These are phyloP conservation scores for Delphinella strobiligena DNA, from an alignment of 2,329 filamentous ascomycete species.

Conservation along the genomic window DNA sequence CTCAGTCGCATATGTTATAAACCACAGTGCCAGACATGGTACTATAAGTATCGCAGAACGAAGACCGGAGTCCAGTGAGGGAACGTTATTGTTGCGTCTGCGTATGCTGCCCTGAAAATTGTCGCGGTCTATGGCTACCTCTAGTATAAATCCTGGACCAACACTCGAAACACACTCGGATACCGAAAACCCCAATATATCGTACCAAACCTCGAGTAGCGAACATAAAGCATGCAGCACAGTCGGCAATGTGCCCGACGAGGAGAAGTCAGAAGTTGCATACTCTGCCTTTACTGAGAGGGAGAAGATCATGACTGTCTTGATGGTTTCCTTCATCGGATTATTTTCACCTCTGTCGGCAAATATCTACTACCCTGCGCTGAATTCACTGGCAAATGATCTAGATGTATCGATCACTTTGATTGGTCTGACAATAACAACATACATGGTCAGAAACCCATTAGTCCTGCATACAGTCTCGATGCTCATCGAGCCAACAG, in stretches of 20 bases:
- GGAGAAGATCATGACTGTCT: conserved; percentile 17
- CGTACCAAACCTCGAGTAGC: background rate
- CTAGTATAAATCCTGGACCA: too few relatives aligned
- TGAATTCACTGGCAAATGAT: conserved; percentile 37
- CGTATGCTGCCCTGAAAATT: too few relatives aligned
- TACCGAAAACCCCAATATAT: background rate
- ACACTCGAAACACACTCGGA: background rate
- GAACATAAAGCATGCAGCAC: background rate
- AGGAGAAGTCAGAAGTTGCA: conserved; percentile 12
- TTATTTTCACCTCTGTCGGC: conserved; percentile 19
- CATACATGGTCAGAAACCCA: conserved; percentile 37
- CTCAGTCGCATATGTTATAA: background rate
- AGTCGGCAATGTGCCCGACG: background rate
- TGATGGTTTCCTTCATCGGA: conserved; percentile 16
- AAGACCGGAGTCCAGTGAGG: too few relatives aligned
- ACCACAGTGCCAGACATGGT: background rate
- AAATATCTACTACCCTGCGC: conserved; percentile 44
- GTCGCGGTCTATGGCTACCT: too few relatives aligned
- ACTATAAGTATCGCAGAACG: background rate
- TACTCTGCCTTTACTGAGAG: conserved; percentile 16
- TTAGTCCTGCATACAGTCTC: conserved; percentile 11
- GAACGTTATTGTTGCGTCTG: too few relatives aligned
- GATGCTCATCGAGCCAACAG: conserved; percentile 13
- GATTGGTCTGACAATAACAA: conserved; percentile 43
- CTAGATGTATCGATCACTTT: conserved; percentile 29